phyloP scores from a whole-genome alignment of 371 early-diverging fungal species.

The Massospora cicadina region DNA sequence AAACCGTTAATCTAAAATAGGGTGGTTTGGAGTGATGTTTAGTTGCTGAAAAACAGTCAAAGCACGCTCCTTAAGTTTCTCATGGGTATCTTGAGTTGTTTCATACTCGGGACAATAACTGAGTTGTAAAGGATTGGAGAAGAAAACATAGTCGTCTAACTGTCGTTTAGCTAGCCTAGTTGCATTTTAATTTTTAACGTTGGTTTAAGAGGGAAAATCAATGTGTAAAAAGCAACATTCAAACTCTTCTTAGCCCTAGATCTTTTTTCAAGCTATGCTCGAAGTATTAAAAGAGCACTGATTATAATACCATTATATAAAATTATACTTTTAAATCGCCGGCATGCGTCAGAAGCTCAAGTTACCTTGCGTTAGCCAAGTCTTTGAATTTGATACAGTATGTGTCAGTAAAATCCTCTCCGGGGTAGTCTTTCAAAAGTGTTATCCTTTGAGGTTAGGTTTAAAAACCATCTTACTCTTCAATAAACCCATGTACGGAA shows the following conservation, averaged over 20 bases:
- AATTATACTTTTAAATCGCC: too few species aligned
- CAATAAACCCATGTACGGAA: constrained; percentile 19
- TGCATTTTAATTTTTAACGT: too few species aligned
- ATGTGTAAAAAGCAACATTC: background rate
- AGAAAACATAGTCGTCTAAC: constrained; percentile 26
- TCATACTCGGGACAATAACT: constrained; percentile 31
- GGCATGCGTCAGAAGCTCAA: too few species aligned
- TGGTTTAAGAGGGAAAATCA: too few species aligned
- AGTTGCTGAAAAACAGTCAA: background rate
- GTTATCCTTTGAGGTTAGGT: constrained; percentile 11
- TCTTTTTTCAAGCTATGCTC: too few species aligned
- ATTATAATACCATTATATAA: too few species aligned
- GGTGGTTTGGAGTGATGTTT: background rate
- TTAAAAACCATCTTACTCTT: constrained; percentile 12
- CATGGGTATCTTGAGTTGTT: constrained; percentile 24
- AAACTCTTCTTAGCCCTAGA: background rate
- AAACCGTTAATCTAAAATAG: background rate
- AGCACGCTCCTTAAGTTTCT: constrained; percentile 17
- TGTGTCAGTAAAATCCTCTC: constrained; percentile 20
- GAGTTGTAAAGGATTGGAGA: constrained; percentile 19
- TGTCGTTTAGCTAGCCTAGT: constrained; percentile 23
- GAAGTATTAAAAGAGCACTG: too few species aligned
- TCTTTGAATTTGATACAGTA: constrained; percentile 18
- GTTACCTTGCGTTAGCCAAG: constrained; percentile 16
- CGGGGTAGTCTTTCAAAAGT: constrained; percentile 18